Conservation (phyloP, 2,329 filamentous ascomycete genomes). For the Fusarium hostae region DNA sequence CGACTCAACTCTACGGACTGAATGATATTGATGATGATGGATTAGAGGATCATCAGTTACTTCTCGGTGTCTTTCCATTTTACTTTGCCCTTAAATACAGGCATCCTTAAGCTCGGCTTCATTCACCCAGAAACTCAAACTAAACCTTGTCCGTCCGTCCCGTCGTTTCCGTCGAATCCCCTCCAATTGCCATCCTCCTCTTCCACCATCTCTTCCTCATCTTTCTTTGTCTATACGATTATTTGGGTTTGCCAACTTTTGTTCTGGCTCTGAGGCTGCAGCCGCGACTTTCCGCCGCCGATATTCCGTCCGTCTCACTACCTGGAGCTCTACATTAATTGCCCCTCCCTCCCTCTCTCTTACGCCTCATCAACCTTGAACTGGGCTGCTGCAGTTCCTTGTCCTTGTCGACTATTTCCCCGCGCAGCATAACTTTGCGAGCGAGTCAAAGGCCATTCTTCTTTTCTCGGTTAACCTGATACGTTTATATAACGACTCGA, state of each 20-base stretch:
- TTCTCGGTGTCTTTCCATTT: not conserved
- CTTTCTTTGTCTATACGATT: slow-evolving; percentile 29
- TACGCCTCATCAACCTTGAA: slow-evolving; percentile 6
- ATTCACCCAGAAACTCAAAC: slow-evolving; percentile 14
- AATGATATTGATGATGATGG: not conserved
- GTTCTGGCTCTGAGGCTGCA: not conserved
- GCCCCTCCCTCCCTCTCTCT: slow-evolving; percentile 25
- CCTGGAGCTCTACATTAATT: slow-evolving; percentile 20
- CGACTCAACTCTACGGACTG: slow-evolving; percentile 11
- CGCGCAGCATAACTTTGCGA: slow-evolving; percentile 10
- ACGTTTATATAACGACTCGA: slow-evolving; percentile 9
- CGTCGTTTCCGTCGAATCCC: slow-evolving; percentile 45
- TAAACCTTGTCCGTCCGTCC: slow-evolving; percentile 42
- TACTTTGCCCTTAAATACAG: not conserved
- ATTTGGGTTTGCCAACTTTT: slow-evolving; percentile 19
- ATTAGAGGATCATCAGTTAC: not conserved
- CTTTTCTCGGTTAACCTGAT: slow-evolving; percentile 7
- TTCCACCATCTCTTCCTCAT: slow-evolving; percentile 14
- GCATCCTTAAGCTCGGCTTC: slow-evolving; percentile 26
- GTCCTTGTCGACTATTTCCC: slow-evolving; percentile 1
- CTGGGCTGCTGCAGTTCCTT: not conserved
- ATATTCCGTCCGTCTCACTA: not conserved
- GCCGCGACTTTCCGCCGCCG: slow-evolving; percentile 27
- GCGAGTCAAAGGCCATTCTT: not conserved
- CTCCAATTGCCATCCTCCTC: slow-evolving; percentile 29